Base-by-base conservation (phyloP, 2,329 filamentous ascomycete species). In the Colletotrichum endophyticum region DNA sequence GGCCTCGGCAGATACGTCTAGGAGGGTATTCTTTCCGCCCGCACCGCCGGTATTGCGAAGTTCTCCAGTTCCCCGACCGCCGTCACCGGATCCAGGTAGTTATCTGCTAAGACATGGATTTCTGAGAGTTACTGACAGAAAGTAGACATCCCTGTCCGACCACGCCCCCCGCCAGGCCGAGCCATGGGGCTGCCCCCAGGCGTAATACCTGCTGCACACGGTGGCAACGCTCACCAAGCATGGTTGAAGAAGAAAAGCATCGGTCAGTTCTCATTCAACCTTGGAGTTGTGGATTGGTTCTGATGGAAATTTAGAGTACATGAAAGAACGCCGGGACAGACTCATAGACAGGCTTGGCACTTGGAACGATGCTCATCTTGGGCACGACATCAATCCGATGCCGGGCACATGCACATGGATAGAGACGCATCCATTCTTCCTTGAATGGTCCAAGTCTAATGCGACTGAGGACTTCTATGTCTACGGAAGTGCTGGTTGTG, bases 371-470 rank as follows among this genome's bases (percentile, higher is more conserved):
- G 27, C 22, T 1, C 70, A 77, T 30, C 34, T 69, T 9, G 75
- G 72, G 25, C 22, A 77, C 36, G 30, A 66, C 68, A 44, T 72
- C 61, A 7, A 75, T 56, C 67, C 74, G 2, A 66, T 63, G 12
- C 64, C 67, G 2, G 80, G 77, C 3, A 80, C 79, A 1, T 80
- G 80, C 56, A 56, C 74, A 19, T 81, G 79, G 78, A 79, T 80
- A 59, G 72, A 73, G 9, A 63, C 73, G 2, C 63, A 77, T 15
- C 8, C 53, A 1, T 56, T 63, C 11, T 79, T 80, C 53, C 77
- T 72, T 13, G 61, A 61, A 15, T 81, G 80, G 79, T 34, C 77
- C 25, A 72, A 71, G 6, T 77, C 77, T 27, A 64, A 66, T 12
- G 57, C 27, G 2, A 73, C 77, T 9, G 74, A 70, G 4, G 76